Evolutionary conservation across 2,329 filamentous ascomycete genomes (phyloP), one percentile per base, ranked within the genome.

Genomic region (Talaromyces sp.): DNA sequence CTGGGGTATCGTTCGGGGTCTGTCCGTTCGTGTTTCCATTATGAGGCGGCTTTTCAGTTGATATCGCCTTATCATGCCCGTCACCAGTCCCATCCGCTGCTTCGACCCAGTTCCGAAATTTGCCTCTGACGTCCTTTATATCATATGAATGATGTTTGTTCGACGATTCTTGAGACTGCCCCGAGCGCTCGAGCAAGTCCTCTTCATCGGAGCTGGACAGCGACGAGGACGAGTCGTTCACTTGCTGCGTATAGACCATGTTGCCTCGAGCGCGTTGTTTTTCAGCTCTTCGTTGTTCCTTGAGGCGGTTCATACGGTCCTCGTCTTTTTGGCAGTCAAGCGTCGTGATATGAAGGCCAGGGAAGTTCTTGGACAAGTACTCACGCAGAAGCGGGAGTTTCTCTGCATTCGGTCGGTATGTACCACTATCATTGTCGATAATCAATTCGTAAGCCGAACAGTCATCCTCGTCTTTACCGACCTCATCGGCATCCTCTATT

Each of bases 381-480:
- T 82, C 73, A 61, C 89, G 87, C 1, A 98, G 82, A 0, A 88
- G 75, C 0, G 91, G 90, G 1, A 98, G 84, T 10, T 91, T 83
- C 11, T 88, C 84, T 64, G 90, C 90, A 73, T 96, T 92, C 0
- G 94, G 94, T 0, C 94, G 87, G 76, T 98, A 98, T 0, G 94
- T 98, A 11, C 94, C 94, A 63, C 89, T 92, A 77, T 97, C 94
- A 72, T 98, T 98, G 81, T 98, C 94, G 73, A 98, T 97, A 68
- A 95, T 82, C 9, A 98, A 85, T 74, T 96, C 90, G 76, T 97
- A 98, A 73, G 86, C 78, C 4, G 75, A 71, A 0, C 86, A 86
- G 62, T 88, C 84, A 6, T 75, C 82, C n/a, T 59, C 37, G 3
- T 57, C 47, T 58, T 52, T 27, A 27, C 19, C 39, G 2, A 35